Conservation (phyloP, 495 filamentous ascomycete species). For the Chaetomidium leptoderma region DNA sequence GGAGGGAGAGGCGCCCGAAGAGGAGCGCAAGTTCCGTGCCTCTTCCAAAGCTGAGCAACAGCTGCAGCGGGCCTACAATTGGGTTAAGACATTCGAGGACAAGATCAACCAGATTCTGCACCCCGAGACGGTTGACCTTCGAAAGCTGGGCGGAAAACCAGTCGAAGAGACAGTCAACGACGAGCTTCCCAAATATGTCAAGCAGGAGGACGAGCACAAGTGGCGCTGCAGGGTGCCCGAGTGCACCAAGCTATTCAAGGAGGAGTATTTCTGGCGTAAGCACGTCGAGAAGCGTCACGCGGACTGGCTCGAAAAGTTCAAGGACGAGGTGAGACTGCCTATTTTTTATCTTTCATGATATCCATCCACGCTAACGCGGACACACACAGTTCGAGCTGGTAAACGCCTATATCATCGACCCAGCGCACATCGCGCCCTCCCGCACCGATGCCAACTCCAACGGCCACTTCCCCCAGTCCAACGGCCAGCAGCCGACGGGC, state of each 20-base stretch:
- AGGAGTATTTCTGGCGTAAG: slow-evolving; percentile 93
- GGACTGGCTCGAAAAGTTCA: slow-evolving; percentile 79
- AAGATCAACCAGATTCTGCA: slow-evolving; percentile 90
- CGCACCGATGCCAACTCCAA: slow-evolving; percentile 96
- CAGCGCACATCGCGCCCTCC: slow-evolving; percentile 85
- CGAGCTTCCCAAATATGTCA: slow-evolving; percentile 80
- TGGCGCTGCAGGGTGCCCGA: slow-evolving; percentile 94
- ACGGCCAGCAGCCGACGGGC: slow-evolving; percentile 68
- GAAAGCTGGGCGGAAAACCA: slow-evolving; percentile 84
- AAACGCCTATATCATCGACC: slow-evolving; percentile 90
- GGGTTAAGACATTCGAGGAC: slow-evolving; percentile 99
- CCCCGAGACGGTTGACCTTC: slow-evolving; percentile 77
- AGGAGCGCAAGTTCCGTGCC: slow-evolving; percentile 60
- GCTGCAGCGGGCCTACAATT: slow-evolving; percentile 91
- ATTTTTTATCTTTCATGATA: background rate
- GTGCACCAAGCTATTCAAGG: slow-evolving; percentile 96
- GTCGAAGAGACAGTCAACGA: slow-evolving; percentile 81
- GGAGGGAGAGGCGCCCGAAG: slow-evolving; percentile 55
- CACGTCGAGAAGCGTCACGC: slow-evolving; percentile 93
- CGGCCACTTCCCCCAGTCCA: slow-evolving; percentile 81
- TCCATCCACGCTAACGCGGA: background rate
- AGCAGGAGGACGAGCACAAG: slow-evolving; percentile 95
- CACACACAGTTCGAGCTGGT: slow-evolving; percentile 76
- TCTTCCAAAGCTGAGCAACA: slow-evolving; percentile 80
- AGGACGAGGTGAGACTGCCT: slow-evolving; percentile 65